These are phyloP conservation scores for Acacia acuminata DNA, from an alignment of 306 rosid species.

Conservation along the genomic window DNA sequence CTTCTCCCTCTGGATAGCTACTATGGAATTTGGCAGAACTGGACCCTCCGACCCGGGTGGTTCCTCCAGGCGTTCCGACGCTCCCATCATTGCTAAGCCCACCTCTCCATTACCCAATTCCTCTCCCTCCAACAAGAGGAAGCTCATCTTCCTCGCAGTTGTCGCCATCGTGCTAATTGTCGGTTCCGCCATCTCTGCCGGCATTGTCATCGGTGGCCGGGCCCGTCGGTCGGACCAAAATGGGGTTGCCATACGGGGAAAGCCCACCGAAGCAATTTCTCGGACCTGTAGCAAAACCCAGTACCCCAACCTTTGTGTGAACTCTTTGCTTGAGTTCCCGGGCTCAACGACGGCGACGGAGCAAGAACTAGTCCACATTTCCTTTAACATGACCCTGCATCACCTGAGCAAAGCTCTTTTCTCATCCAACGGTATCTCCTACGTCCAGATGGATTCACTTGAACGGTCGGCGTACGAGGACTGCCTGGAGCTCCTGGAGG, in stretches of 20 bases:
- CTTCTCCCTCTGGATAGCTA: neutral
- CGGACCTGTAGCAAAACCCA: slow-evolving; percentile 71
- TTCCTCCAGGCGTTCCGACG: slow-evolving; percentile 39
- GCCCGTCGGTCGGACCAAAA: slow-evolving; percentile 23
- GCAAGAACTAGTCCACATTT: slow-evolving; percentile 73
- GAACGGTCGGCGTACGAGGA: slow-evolving; percentile 63
- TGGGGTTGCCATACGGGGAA: slow-evolving; percentile 25
- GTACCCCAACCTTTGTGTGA: slow-evolving; percentile 71
- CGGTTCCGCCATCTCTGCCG: slow-evolving; percentile 68
- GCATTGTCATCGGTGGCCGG: slow-evolving; percentile 35
- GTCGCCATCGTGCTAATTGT: slow-evolving; percentile 52
- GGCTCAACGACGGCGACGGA: slow-evolving; percentile 67
- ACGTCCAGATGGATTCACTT: slow-evolving; percentile 33
- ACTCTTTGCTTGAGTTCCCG: slow-evolving; percentile 81
- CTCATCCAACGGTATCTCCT: slow-evolving; percentile 46
- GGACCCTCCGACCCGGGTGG: slow-evolving; percentile 49
- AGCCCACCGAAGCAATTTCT: slow-evolving; percentile 88
- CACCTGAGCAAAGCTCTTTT: slow-evolving; percentile 64
- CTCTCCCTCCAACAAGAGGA: slow-evolving; percentile 20
- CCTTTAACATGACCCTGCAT: slow-evolving; percentile 82
- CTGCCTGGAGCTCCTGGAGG: slow-evolving; percentile 77
- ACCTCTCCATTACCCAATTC: neutral
- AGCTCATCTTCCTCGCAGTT: slow-evolving; percentile 47
- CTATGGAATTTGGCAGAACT: slow-evolving; percentile 59
- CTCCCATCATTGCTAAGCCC: slow-evolving; percentile 23